These are phyloP conservation scores for Botrytis hyacinthi DNA, from an alignment of 2,329 filamentous ascomycete genomes.

Conservation along the genomic window DNA sequence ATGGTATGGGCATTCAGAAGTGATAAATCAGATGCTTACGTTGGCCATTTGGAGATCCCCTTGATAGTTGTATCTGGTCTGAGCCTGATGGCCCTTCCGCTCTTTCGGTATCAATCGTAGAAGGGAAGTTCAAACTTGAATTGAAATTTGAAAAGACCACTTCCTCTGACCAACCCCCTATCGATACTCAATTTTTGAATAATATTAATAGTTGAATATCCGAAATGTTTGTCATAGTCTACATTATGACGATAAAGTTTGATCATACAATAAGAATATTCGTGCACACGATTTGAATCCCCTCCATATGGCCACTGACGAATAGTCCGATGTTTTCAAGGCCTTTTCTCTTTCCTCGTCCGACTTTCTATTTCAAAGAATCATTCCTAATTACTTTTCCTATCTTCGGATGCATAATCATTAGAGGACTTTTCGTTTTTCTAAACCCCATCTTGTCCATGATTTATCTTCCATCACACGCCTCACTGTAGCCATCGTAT, in stretches of 20 bases:
- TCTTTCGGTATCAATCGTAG: neutral
- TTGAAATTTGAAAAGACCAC: neutral
- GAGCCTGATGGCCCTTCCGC: neutral
- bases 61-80: neutral
- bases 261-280: neutral
- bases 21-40: neutral
- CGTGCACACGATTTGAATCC: neutral
- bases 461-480: constrained; percentile 32
- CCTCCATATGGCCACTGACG: neutral
- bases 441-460: neutral
- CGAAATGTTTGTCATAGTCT: neutral
- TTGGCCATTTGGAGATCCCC: neutral
- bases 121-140: neutral
- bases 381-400: neutral
- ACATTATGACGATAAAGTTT: neutral
- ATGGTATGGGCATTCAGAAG: neutral
- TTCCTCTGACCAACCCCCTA: neutral
- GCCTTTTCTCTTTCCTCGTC: neutral
- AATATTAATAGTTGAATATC: neutral
- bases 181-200: neutral
- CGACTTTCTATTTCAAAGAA: neutral
- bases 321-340: neutral
- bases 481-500: constrained; percentile 36
- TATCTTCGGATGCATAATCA: neutral
- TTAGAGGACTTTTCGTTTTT: too few relatives aligned